A percentile compares a stretch with the other conserved stretches of the same genome.
These are phyloP conservation scores for Talaromyces sp. DNA, from an alignment of 2,329 filamentous ascomycete species.

Conservation along the genomic window DNA sequence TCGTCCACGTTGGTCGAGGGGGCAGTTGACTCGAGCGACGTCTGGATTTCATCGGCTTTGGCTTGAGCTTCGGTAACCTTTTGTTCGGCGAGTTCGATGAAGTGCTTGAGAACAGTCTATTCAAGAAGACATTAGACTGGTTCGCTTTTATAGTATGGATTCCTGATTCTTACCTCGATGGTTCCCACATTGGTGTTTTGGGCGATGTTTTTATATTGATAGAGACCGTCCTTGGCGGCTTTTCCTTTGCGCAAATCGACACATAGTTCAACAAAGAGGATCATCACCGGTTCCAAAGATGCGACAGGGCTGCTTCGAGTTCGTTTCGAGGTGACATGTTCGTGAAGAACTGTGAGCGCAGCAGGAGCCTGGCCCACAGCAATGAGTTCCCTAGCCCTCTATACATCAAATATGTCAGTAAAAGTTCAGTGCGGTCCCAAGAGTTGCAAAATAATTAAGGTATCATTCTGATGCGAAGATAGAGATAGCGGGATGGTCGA, in stretches of 20 bases:
- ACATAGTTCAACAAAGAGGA: slow-evolving; percentile 93
- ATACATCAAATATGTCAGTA: slow-evolving; percentile 21
- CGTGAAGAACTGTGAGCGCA: slow-evolving; percentile 91
- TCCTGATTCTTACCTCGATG: slow-evolving; percentile 71
- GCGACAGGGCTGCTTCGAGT: slow-evolving; percentile 96
- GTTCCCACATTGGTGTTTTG: slow-evolving; percentile 98
- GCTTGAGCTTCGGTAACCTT: slow-evolving; percentile 95
- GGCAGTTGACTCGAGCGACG: slow-evolving; percentile 72
- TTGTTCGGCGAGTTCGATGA: slow-evolving; percentile 93
- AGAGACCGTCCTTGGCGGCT: slow-evolving; percentile 95
- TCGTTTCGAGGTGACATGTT: slow-evolving; percentile 98
- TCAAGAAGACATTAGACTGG: slow-evolving; percentile 12
- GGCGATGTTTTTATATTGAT: slow-evolving; percentile 99
- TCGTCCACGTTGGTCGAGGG: slow-evolving; percentile 81
- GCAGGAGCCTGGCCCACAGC: slow-evolving; percentile 91
- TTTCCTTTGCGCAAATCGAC: slow-evolving; percentile 98
- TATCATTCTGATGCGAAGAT: neutral
- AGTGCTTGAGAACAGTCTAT: slow-evolving; percentile 88
- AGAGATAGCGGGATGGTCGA: slow-evolving; percentile 10
- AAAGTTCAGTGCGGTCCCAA: neutral
- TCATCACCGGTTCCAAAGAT: slow-evolving; percentile 96
- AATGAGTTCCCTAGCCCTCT: slow-evolving; percentile 96
- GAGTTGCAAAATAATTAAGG: neutral
- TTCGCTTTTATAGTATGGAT: neutral
- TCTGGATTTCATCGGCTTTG: slow-evolving; percentile 94